phyloP scores from a whole-genome alignment of 495 filamentous ascomycete genomes.

The Cryomyces minteri region DNA sequence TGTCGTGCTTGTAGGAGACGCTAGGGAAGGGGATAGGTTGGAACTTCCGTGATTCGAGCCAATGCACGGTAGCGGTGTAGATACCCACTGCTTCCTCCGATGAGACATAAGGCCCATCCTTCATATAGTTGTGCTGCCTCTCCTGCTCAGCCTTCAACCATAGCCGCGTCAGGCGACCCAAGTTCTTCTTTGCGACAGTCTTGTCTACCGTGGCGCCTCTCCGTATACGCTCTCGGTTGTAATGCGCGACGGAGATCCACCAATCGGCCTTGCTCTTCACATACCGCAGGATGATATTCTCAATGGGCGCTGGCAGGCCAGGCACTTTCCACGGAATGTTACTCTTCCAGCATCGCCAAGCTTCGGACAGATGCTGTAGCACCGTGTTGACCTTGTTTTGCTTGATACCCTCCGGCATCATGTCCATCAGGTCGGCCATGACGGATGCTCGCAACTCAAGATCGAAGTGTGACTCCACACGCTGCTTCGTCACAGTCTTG shows the following conservation, averaged over 20 bases:
- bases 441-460: conserved; percentile 94
- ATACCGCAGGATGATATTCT: conserved; percentile 95
- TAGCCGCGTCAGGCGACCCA: conserved; percentile 81
- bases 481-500: conserved; percentile 98
- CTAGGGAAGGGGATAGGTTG: conserved; percentile 98
- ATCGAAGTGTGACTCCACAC: conserved; percentile 98
- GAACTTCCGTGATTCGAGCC: conserved; percentile 96
- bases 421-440: conserved; percentile 98
- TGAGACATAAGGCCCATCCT: conserved; percentile 96
- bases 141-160: conserved; percentile 99
- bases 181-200: conserved; percentile 98
- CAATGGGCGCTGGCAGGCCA: conserved; percentile 86
- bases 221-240: conserved; percentile 92
- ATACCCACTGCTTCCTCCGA: conserved; percentile 98
- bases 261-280: conserved; percentile 98
- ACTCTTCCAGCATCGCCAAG: conserved; percentile 99
- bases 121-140: conserved; percentile 97
- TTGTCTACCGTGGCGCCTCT: conserved; percentile 96
- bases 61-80: conserved; percentile 97
- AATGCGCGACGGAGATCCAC: conserved; percentile 98
- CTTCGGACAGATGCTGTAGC: conserved; percentile 89
- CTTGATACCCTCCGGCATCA: conserved; percentile 99
- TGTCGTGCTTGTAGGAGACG: conserved; percentile 99
- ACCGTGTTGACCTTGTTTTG: conserved; percentile 99
- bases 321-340: conserved; percentile 99